These are phyloP conservation scores for Hirsutella rhossiliensis DNA, from an alignment of 2,329 filamentous ascomycete genomes.

Conservation along the genomic window DNA sequence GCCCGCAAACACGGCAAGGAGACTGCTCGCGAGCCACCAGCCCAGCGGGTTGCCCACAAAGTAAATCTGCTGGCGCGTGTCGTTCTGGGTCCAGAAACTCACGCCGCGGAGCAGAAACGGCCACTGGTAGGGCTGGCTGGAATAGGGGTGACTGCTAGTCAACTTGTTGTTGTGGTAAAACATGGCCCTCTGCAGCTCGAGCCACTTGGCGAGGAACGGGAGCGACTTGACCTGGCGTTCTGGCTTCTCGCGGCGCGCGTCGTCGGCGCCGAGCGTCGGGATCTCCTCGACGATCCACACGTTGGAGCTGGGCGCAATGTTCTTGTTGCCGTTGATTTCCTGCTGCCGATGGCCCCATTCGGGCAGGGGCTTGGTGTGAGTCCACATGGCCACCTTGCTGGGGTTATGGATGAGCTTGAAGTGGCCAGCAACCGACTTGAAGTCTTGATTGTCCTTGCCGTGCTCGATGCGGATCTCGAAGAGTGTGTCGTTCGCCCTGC, in stretches of 20 bases:
- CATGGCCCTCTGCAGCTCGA: constrained; percentile 95
- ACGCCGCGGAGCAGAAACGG: constrained; percentile 94
- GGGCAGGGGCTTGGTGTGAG: constrained; percentile 84
- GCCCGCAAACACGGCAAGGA: constrained; percentile 86
- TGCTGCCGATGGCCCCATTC: constrained; percentile 97
- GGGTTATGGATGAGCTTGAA: constrained; percentile 95
- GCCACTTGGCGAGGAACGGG: constrained; percentile 87
- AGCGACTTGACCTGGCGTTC: constrained; percentile 69
- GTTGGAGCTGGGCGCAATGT: constrained; percentile 77
- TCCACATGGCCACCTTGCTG: constrained; percentile 98
- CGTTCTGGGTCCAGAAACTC: constrained; percentile 97
- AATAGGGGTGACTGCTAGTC: constrained; percentile 92
- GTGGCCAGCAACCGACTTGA: constrained; percentile 82
- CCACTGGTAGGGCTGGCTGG: constrained; percentile 93
- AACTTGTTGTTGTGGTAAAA: constrained; percentile 99
- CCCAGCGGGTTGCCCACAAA: constrained; percentile 94
- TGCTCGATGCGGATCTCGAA: constrained; percentile 89
- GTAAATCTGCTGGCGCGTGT: constrained; percentile 93
- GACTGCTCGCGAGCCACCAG: constrained; percentile 91
- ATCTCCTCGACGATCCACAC: constrained; percentile 92
- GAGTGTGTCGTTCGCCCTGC: constrained; percentile 75
- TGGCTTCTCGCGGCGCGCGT: constrained; percentile 62
- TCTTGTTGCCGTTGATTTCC: constrained; percentile 99
- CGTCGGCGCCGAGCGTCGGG: constrained; percentile 61
- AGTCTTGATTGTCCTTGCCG: constrained; percentile 68